Evolutionary conservation across 495 filamentous ascomycete genomes (phyloP), one percentile per base, ranked within the genome.

Genomic region (Lasiosphaeriaceae sp.): DNA sequence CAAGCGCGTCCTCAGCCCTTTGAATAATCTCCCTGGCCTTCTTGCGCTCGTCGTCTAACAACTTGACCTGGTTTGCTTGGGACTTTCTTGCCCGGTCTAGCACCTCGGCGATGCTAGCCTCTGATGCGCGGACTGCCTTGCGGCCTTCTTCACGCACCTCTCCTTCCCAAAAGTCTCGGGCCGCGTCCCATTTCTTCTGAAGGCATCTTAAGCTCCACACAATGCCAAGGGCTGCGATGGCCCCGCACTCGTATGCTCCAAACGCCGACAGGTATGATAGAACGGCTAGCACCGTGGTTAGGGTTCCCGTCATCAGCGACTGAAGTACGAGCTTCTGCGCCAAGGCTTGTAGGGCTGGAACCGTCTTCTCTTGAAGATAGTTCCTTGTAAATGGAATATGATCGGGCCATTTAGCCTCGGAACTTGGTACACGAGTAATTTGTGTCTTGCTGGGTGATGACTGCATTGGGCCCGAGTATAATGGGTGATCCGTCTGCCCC

Each of bases 101-200:
- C 41, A 83, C 73, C 47, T 75, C 67, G 39, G 77, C 79, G 44
- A 92, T 73, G 19, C 77, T 78, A 23, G 78, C 73, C 70, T 98
- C 94, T 1, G 84, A 84, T 24, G 81, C 78, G 53, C 81, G 80
- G 48, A 97, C 71, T 4, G 87, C 85, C 50, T 81, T 82, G 53
- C 91, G 80, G 8, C 92, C 94, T 57, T 89, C 86, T 65, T 96
- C 92, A 58, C 85, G 81, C 11, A 96, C 82, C 63, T 88, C 84
- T 3, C 76, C 83, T 66, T 91, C 83, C 86, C 90, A 97, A 60
- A 78, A 83, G 7, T 62, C 70, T 37, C 86, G 80, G 11, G 86
- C 88, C 8, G 63, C 68, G 57, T 91, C 88, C 93, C 93, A 97
- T 61, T 81, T 74, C 60, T 70, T 83, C 70, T 97, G 93, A 74